Evolutionary conservation across 192 early-diverging fungal species (phyloP), one percentile per base, ranked within the genome.

Genomic region (Geranomyces variabilis): DNA sequence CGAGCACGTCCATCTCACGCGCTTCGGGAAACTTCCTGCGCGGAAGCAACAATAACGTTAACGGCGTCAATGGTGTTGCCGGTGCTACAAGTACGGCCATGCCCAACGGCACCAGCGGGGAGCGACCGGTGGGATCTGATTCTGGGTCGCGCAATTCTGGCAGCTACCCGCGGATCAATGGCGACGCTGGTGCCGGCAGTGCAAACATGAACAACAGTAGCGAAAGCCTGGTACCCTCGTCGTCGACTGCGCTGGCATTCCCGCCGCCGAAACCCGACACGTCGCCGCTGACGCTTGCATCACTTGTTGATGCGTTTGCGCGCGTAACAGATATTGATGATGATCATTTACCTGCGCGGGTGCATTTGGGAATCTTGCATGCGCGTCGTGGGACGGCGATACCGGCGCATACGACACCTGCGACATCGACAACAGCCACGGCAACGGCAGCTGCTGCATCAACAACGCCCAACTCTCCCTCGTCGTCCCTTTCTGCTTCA

Each of bases 301-400:
- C 69, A 19, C 62, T 85, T 7, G 75, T 85, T 33, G 72, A 73
- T 6, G 63, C 61, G 21, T 62, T 79, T 31, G 49, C 58, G 22
- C 43, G 55, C 10, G 75, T 78, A 15, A 58, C 75, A 15, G 62
- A 72, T 24, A 58, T 86, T 28, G 84, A 86, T 63, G 70, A 74
- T 43, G 71, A 82, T 26, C 82, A 86, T 58, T 58, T 86, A 36
- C 75, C 80, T 17, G 36, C 84, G 4, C 78, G 77, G 13, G 78
- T 81, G 30, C 64, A 77, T 17, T 69, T 86, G 1, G 84, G 79
- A 9, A 78, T 44, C 14, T 63, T 82, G 22, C 77, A 84, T 55
- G 53, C 24, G 34, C 30, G 43, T 10, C 30, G 44, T 10, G 31
- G 66, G 28, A 41, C 36, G 5, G 36, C 36, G 36, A 3, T 41